Base-by-base conservation (phyloP, 805 yeast genomes). In the Candida golubevii region DNA sequence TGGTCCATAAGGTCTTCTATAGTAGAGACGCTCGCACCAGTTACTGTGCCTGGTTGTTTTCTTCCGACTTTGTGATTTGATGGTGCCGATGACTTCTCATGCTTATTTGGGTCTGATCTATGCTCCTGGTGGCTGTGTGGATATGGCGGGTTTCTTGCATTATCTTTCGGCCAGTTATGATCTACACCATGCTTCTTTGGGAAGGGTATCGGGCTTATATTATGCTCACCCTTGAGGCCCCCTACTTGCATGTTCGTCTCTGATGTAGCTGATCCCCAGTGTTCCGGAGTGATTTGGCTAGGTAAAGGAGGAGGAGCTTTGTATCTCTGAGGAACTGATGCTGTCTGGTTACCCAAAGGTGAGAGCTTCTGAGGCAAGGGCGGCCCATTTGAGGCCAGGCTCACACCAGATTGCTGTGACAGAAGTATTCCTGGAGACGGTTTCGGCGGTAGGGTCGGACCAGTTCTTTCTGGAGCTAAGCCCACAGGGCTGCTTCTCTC, bases 401-500 rank as follows among this genome's bases (percentile, higher is more conserved):
- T 38, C 7, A 33, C 38, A 13, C 36, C 42, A 8, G 26, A 56
- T 50, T 26, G 57, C 58, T 29, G 62, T 30, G 56, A 59, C 49
- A 39, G 62, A 61, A 39, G 74, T 66, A 49, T 69, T 49, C 1
- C 75, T 54, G 7, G 47, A 4, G 51, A 38, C 7, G 63, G 58
- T 42, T 55, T 60, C 7, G 60, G 61, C 3, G 66, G 66, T 27
- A 59, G 44, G 12, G 47, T 45, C 4, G 62, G 62, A 6, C 54
- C 57, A 10, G 42, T 40, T 28, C 36, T 44, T 26, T 47, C 51
- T 26, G 69, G 66, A 38, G 1, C 84, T 82, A 2, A 74, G 18
- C 33, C 32, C 6, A 48, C 30, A 6, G 51, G 51, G 14, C 15
- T 30, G 66, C 38, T 73, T 72, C 36, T 58, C 55, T 23, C 65